Evolutionary conservation across 805 yeast species (phyloP).

Genomic region (Kodamaea kakaduensis): DNA sequence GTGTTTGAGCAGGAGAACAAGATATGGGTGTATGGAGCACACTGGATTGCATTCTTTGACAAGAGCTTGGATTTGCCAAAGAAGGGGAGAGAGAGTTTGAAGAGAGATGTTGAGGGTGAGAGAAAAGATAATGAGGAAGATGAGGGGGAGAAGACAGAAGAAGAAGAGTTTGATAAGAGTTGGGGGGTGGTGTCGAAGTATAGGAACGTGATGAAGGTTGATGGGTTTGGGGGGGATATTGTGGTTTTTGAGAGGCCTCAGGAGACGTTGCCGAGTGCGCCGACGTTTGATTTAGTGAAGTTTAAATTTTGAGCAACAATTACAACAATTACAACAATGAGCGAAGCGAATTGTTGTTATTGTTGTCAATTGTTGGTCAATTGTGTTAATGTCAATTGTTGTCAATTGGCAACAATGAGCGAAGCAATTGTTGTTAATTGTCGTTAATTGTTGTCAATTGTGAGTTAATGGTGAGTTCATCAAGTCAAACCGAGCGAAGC

Average conservation of each 20-base stretch:
- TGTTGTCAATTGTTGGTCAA: background rate
- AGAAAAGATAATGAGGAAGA: slow-evolving; percentile 28
- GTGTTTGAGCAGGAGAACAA: slow-evolving; percentile 50
- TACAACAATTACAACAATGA: background rate
- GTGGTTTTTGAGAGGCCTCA: slow-evolving; percentile 76
- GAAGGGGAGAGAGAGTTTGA: slow-evolving; percentile 30
- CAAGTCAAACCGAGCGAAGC: too few relatives aligned
- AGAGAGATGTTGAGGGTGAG: slow-evolving; percentile 44
- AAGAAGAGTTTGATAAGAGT: slow-evolving; percentile 31
- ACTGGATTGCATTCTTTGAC: slow-evolving; percentile 78
- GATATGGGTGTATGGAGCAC: slow-evolving; percentile 85
- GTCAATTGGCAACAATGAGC: too few relatives aligned
- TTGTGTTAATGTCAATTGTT: background rate
- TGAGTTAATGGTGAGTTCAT: too few relatives aligned
- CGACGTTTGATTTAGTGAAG: slow-evolving; percentile 64
- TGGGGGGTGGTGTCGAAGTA: slow-evolving; percentile 78
- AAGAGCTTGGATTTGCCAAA: slow-evolving; percentile 53
- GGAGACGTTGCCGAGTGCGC: slow-evolving; percentile 49
- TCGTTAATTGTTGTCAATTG: too few relatives aligned
- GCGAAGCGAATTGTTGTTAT: too few relatives aligned
- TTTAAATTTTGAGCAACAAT: slow-evolving; percentile 37
- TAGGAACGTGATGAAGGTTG: slow-evolving; percentile 65
- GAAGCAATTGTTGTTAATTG: too few relatives aligned
- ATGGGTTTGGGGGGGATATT: slow-evolving; percentile 44
- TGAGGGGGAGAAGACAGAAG: slow-evolving; percentile 23